phyloP scores from a whole-genome alignment of 2,329 filamentous ascomycete genomes.

The Oidium heveae region DNA sequence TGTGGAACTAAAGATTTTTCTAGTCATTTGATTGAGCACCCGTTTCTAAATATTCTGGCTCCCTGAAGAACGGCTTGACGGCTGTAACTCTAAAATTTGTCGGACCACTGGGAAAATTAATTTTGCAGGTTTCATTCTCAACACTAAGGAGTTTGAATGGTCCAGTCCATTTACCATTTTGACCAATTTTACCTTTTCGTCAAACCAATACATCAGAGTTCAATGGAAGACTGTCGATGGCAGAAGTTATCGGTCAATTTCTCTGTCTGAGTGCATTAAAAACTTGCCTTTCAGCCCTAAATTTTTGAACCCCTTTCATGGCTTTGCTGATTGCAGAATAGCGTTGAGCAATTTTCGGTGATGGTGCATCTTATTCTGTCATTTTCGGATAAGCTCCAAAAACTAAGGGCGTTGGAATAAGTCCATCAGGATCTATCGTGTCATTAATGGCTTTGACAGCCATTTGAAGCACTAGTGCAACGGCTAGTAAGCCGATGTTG shows the following conservation, averaged over 20 bases:
- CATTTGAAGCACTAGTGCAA: conserved; percentile 1
- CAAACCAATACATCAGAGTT: conserved; percentile 2
- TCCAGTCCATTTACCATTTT: neutral
- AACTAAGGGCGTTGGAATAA: neutral
- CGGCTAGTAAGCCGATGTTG: too few species aligned
- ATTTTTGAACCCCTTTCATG: conserved; percentile 1
- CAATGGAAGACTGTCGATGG: conserved; percentile 1
- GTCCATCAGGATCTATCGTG: neutral
- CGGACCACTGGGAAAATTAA: neutral
- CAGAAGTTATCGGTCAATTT: neutral
- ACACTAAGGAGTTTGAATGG: neutral
- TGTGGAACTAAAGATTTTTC: neutral
- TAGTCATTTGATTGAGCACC: conserved; percentile 1
- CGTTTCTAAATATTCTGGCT: neutral
- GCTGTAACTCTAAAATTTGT: neutral
- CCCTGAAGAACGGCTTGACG: neutral
- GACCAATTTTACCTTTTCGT: conserved; percentile 1
- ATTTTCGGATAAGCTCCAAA: conserved; percentile 1
- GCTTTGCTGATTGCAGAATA: conserved; percentile 2
- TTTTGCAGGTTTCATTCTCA: neutral
- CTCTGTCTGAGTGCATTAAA: neutral
- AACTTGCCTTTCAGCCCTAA: neutral
- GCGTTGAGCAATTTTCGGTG: neutral
- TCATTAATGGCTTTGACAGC: neutral
- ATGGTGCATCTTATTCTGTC: neutral